These are phyloP conservation scores for Lactifluus piperatus DNA, from an alignment of 768 basidiomycete genomes.

Conservation along the genomic window DNA sequence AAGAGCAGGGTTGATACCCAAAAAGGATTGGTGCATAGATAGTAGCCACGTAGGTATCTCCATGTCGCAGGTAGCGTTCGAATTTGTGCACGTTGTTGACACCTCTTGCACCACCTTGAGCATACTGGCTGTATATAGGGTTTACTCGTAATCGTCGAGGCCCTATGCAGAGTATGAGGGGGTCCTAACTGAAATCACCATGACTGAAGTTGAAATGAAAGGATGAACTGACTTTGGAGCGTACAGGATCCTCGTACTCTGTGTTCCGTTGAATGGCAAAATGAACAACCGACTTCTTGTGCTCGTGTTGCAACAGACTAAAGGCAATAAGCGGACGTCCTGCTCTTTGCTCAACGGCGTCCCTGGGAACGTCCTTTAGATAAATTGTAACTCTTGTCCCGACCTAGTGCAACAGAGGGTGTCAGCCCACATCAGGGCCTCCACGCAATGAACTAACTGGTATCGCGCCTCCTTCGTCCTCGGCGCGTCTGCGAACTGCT, in stretches of 20 bases:
- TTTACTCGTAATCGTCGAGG: constrained; percentile 77
- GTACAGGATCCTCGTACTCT: constrained; percentile 80
- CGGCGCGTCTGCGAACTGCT: constrained; percentile 54
- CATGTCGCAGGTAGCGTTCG: constrained; percentile 82
- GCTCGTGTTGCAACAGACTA: constrained; percentile 87
- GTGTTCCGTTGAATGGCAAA: constrained; percentile 93
- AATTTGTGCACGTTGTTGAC: constrained; percentile 97
- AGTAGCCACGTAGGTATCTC: constrained; percentile 74
- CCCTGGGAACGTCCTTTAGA: constrained; percentile 65
- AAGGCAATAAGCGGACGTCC: constrained; percentile 56
- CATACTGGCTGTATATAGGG: constrained; percentile 89
- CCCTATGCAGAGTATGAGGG: constrained; percentile 81
- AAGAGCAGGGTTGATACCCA: constrained; percentile 72
- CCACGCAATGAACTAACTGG: constrained; percentile 42
- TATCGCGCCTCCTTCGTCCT: constrained; percentile 48
- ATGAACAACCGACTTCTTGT: constrained; percentile 88
- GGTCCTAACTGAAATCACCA: constrained; percentile 47
- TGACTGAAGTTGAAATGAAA: not conserved
- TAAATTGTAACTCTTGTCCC: constrained; percentile 74
- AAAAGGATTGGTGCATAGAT: constrained; percentile 85
- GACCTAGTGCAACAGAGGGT: constrained; percentile 40
- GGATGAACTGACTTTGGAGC: constrained; percentile 63
- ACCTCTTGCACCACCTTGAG: constrained; percentile 82
- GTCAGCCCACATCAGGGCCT: not conserved
- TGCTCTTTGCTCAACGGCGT: constrained; percentile 33